Evolutionary conservation across 306 rosid genomes (phyloP).

Genomic region (Casuarina glauca): DNA sequence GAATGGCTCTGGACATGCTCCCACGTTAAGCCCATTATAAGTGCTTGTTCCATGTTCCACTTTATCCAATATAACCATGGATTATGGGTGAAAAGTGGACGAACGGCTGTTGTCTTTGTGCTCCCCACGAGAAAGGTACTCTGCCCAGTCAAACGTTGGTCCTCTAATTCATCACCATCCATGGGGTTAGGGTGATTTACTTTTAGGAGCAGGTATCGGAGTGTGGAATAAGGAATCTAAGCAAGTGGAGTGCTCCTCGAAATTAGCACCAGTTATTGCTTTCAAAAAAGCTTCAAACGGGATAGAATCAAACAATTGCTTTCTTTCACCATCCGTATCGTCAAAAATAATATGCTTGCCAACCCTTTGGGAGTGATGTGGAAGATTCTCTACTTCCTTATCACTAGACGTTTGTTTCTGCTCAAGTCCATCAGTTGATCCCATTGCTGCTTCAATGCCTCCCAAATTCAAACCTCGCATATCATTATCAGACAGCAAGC

Average conservation of each 20-base stretch:
- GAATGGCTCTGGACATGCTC: no score
- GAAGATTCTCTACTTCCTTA: constrained; percentile 12
- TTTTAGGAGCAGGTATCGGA: neutral
- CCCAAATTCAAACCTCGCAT: constrained; percentile 27
- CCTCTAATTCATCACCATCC: constrained; percentile 27
- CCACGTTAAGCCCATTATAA: no score
- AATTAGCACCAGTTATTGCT: constrained; percentile 21
- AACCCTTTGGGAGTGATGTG: constrained; percentile 27
- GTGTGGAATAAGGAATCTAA: constrained; percentile 27
- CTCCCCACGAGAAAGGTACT: no score
- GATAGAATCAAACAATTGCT: constrained; percentile 14
- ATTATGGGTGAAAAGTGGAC: no score
- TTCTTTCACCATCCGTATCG: constrained; percentile 21
- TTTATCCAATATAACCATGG: no score
- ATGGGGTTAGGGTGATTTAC: neutral
- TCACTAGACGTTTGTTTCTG: constrained; percentile 14
- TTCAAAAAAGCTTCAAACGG: constrained; percentile 29
- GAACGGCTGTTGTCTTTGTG: no score
- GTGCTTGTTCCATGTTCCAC: no score
- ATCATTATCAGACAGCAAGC: constrained; percentile 27
- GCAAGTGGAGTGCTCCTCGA: constrained; percentile 22
- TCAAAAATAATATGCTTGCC: constrained; percentile 6
- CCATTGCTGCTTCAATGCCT: constrained; percentile 27
- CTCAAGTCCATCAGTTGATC: constrained; percentile 30
- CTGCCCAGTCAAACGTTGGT: neutral